Evolutionary conservation across 352 stramenopile species (phyloP), one percentile per base, ranked within the genome.

Genomic region (Globisporangium abappressorium): DNA sequence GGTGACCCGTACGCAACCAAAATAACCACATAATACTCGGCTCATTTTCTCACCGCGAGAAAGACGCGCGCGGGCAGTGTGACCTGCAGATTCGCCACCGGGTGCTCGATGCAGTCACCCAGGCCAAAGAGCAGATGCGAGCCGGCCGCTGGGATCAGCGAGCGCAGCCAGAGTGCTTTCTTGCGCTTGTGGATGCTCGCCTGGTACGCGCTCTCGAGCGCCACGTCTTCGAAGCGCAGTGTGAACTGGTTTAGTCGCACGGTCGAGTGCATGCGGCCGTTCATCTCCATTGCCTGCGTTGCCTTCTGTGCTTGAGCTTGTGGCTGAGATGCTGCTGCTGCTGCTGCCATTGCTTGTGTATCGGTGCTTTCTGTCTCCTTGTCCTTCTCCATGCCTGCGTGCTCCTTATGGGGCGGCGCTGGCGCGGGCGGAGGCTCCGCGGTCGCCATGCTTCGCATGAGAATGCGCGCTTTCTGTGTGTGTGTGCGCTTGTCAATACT

Each of bases 141-240:
- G 33, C 75, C 78, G 0, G 86, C 84, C 18, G 86, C 84, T 0
- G 86, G 86, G 41, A 92, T 71, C n/a, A 94, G 74, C 69, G 82
- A 91, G 63, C 86, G 83, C 70, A 94, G 69, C 86, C 86, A 94
- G 8, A 94, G 78, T 70, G 79, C 83, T 72, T 93, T 94, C 79
- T 94, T 93, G 65, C 86, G 86, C 26, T 69, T 78, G 68, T 94
- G 83, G 9, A 80, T 76, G 60, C 72, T 78, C 28, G 87, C 83
- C 56, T 88, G 74, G 68, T 93, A 94, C 53, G 77, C 74, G 15
- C 65, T 64, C 63, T 94, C 87, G 30, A 94, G 81, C 38, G 70
- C 66, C n/a, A 62, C 59, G 69, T 93, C 84, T 58, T 94, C 80
- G 62, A 93, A 94, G 66, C 87, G 77, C 38, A 94, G 84, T 62